Base-by-base conservation (phyloP, 805 yeast genomes). In the Teunomyces gatunensis region DNA sequence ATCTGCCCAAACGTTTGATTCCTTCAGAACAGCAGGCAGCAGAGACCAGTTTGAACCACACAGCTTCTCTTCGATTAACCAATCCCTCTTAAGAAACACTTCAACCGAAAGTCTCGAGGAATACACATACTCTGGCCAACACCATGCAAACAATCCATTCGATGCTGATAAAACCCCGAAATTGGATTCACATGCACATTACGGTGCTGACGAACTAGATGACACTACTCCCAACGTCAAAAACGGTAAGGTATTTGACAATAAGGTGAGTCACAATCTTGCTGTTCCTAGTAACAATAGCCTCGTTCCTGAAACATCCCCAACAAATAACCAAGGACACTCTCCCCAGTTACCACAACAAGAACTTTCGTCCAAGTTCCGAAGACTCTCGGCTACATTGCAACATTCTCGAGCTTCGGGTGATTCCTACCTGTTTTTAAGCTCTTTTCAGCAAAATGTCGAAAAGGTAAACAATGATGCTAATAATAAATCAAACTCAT, bases 371-470 rank as follows among this genome's bases (percentile, higher is more conserved):
- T 49, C 52, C 5, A 70, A 69, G 48, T 73, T 73, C 48, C 66
- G 67, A 42, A 41, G 77, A 15, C 59, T 73, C 15, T 67, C 74
- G 0, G 49, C 61, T 42, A 70, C 77, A 1, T 53, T 73, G 21
- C 71, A 66, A 45, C 64, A 64, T 12, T 54, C 65, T 2, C 55
- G 57, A 29, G 62, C 72, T 0, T 66, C 77, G 4, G 65, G 65
- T n/a, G 76, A 71, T 47, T 72, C 77, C 1, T 59, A 68, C 45
- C 58, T 63, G 35, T 73, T 73, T 49, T 67, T 71, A 61, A 61
- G 55, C 41, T 55, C 63, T 12, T 73, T 73, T 53, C 73, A 67
- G 48, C 69, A 68, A 50, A 73, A 73, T 48, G 68, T 69, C 13
- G 62, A 66, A 36, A 54, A 58, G 42, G 65, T 57, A 18, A 61